A percentile compares a stretch with the other conserved stretches of the same genome.
These are phyloP conservation scores for Eucalyptus curtisii DNA, from an alignment of 345 rosid genomes.

Conservation along the genomic window DNA sequence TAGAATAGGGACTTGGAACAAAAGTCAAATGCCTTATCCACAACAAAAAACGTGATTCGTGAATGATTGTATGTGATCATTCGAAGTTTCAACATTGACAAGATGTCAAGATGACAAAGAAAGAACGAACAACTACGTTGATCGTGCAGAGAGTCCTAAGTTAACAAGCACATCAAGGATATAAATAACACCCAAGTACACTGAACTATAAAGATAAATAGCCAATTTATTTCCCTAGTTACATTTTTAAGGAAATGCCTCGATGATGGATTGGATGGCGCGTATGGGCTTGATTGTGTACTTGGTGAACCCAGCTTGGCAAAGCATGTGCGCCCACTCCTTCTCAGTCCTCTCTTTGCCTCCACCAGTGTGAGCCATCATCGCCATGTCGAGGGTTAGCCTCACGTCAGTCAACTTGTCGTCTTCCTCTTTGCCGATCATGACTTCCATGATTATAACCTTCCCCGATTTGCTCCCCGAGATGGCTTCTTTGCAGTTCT, in stretches of 20 bases:
- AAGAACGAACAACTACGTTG: not conserved
- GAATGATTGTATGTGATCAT: not conserved
- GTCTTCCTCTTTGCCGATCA: constrained; percentile 23
- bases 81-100: not conserved
- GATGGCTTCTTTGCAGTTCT: constrained; percentile 55
- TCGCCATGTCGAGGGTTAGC: constrained; percentile 56
- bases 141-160: not conserved
- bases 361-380: constrained; percentile 55
- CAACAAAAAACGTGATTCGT: not conserved
- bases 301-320: constrained; percentile 40
- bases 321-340: constrained; percentile 56
- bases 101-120: not conserved
- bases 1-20: constrained; percentile 37
- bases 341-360: constrained; percentile 57
- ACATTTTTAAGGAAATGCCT: constrained; percentile 26
- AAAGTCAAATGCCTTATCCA: constrained; percentile 51
- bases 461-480: constrained; percentile 25
- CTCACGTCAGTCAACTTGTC: constrained; percentile 23
- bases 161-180: not conserved
- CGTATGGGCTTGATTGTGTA: constrained; percentile 20
- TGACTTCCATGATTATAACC: constrained; percentile 48
- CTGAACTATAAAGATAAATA: not conserved
- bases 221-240: not conserved
- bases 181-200: not conserved
- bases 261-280: constrained; percentile 26